These are phyloP conservation scores for Parasarocladium wereldwijsianum DNA, from an alignment of 2,329 filamentous ascomycete genomes.

Conservation along the genomic window DNA sequence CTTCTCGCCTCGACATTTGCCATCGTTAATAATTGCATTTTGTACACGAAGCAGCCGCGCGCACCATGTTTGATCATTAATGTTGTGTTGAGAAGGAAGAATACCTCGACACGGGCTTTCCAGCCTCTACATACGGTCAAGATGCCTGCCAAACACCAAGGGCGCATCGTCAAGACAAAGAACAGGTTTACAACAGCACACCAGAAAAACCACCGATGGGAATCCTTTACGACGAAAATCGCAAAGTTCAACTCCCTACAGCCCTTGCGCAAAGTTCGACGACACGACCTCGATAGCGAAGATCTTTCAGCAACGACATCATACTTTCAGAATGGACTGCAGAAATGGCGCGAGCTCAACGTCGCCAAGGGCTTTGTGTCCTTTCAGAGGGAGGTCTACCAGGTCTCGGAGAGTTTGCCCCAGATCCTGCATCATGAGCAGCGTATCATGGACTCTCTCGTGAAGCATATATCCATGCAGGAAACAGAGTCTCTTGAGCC, in stretches of 20 bases:
- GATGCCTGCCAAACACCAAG: constrained; percentile 47
- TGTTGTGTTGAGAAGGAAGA: no score
- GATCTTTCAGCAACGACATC: constrained; percentile 66
- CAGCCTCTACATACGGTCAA: constrained; percentile 23
- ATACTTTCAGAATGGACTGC: constrained; percentile 68
- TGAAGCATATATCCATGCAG: constrained; percentile 59
- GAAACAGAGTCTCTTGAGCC: constrained; percentile 76
- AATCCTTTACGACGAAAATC: constrained; percentile 82
- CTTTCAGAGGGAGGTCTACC: constrained; percentile 61
- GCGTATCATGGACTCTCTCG: constrained; percentile 65
- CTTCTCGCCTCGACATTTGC: constrained; percentile 1
- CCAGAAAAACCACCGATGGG: constrained; percentile 75
- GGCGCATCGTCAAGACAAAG: constrained; percentile 53
- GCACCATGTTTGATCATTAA: no score
- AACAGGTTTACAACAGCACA: constrained; percentile 57
- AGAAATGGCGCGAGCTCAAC: constrained; percentile 87
- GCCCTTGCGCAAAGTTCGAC: constrained; percentile 77
- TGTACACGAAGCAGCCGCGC: constrained; percentile 5
- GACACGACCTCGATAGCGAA: constrained; percentile 68
- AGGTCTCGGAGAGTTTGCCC: constrained; percentile 76
- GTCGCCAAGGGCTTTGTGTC: constrained; percentile 65
- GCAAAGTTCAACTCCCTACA: constrained; percentile 81
- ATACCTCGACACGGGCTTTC: constrained; percentile 11
- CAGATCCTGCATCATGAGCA: constrained; percentile 86
- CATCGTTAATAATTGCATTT: constrained; percentile 9